Evolutionary conservation across 768 basidiomycete species (phyloP).

Genomic region (Baorangia bicolor): DNA sequence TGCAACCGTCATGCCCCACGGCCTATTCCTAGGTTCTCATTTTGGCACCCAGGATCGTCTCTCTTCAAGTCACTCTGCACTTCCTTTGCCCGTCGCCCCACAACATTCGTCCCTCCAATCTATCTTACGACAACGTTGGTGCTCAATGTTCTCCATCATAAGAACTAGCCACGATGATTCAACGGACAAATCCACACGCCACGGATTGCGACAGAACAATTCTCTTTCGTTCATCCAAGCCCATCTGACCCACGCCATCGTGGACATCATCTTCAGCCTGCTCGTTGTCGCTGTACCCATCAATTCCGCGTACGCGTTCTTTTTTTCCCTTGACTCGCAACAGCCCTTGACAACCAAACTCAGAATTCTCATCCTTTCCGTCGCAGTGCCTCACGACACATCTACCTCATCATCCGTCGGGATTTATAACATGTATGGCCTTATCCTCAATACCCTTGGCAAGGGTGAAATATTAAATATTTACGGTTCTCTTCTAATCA

Average conservation of each 20-base stretch:
- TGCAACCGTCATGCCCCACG: constrained; percentile 63
- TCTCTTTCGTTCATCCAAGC: constrained; percentile 35
- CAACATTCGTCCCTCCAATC: not conserved
- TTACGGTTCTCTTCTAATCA: not conserved
- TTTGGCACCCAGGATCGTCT: constrained; percentile 6
- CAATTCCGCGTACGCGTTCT: constrained; percentile 37
- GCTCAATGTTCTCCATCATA: constrained; percentile 5
- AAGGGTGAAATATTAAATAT: constrained; percentile 24
- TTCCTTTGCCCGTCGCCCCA: constrained; percentile 8
- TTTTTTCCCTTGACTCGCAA: not conserved
- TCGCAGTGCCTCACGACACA: constrained; percentile 5
- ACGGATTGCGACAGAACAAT: constrained; percentile 33
- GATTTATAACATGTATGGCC: constrained; percentile 41
- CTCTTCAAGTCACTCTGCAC: constrained; percentile 43
- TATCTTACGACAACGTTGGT: not conserved
- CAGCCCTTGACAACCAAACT: not conserved
- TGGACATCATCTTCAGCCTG: constrained; percentile 46
- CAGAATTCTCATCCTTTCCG: constrained; percentile 40
- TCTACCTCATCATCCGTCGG: constrained; percentile 30
- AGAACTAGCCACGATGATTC: constrained; percentile 1
- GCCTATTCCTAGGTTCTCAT: constrained; percentile 47
- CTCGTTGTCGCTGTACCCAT: constrained; percentile 48
- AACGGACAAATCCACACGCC: constrained; percentile 6
- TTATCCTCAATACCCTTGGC: constrained; percentile 42
- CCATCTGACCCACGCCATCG: constrained; percentile 43